These are phyloP conservation scores for Podospora tetraspora DNA, from an alignment of 495 filamentous ascomycete genomes.

Conservation along the genomic window DNA sequence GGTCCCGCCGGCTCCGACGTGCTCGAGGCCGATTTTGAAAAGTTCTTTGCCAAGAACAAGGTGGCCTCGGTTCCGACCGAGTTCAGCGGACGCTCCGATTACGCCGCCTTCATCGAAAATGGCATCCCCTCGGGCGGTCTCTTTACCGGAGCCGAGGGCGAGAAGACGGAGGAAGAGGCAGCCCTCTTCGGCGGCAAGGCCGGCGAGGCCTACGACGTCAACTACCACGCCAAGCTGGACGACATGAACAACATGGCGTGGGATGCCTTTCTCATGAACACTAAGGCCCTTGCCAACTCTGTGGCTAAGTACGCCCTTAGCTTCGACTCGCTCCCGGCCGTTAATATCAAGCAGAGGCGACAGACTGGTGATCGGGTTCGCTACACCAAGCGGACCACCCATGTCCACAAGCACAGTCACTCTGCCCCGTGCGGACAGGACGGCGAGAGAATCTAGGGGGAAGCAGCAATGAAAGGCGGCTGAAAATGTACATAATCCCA, in stretches of 20 bases:
- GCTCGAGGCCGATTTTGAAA: conserved; percentile 58
- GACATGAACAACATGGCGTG: conserved; percentile 54
- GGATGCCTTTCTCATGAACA: conserved; percentile 56
- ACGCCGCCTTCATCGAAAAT: conserved; percentile 59
- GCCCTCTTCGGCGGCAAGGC: conserved; percentile 55
- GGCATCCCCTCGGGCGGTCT: conserved; percentile 62
- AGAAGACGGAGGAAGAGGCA: conserved; percentile 58
- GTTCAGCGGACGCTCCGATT: conserved; percentile 64
- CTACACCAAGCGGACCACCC: not conserved
- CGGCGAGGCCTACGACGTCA: conserved; percentile 53
- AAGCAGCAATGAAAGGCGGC: not conserved
- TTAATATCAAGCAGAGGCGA: conserved; percentile 1
- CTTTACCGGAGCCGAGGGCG: conserved; percentile 63
- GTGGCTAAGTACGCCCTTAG: conserved; percentile 58
- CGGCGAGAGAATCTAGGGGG: not conserved
- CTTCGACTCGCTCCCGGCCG: conserved; percentile 25
- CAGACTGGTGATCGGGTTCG: not conserved
- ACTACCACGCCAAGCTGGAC: conserved; percentile 60
- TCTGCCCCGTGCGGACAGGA: conserved; percentile 9
- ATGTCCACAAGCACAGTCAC: conserved; percentile 3
- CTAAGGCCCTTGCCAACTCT: conserved; percentile 56
- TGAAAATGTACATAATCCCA: not conserved
- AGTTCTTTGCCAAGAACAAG: conserved; percentile 48
- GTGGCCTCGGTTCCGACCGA: conserved; percentile 44
- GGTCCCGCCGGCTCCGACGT: conserved; percentile 60